phyloP scores from a whole-genome alignment of 1,284 basidiomycete genomes.

The Sporisorium reilianum region DNA sequence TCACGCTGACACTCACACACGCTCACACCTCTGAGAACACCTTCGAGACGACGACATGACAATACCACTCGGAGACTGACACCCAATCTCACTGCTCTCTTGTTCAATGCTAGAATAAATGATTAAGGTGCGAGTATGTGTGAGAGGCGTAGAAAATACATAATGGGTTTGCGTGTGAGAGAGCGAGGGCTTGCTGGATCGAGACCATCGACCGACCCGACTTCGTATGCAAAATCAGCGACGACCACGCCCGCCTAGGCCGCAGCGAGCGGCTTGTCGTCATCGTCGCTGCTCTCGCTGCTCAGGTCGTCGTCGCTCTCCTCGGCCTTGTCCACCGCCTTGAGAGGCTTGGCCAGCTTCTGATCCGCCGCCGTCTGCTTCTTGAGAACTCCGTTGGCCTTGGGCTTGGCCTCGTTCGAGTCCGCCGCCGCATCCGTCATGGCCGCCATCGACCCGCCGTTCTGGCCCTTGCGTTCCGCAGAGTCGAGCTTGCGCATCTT shows the following conservation, averaged over 20 bases:
- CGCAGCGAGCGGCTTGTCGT: conserved; percentile 47
- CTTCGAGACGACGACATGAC: not conserved
- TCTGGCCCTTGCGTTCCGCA: conserved; percentile 49
- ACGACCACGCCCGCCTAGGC: not conserved
- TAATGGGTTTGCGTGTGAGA: not conserved
- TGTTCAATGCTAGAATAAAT: not conserved
- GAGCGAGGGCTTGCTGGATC: no score
- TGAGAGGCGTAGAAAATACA: not conserved
- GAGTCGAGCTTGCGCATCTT: conserved; percentile 63
- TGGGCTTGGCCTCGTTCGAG: conserved; percentile 20
- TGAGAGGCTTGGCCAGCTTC: conserved; percentile 24
- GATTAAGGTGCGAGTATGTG: not conserved
- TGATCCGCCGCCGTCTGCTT: conserved; percentile 42
- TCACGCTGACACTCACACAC: not conserved
- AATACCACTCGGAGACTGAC: no score
- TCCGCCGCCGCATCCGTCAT: conserved; percentile 46
- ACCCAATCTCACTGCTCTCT: not conserved
- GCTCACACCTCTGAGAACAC: not conserved
- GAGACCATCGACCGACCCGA: no score
- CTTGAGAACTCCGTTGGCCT: conserved; percentile 32
- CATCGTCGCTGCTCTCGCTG: conserved; percentile 38
- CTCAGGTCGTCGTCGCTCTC: conserved; percentile 31
- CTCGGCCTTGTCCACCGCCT: conserved; percentile 38
- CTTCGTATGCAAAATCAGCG: not conserved
- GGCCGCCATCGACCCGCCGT: conserved; percentile 43